Evolutionary conservation across 1,284 basidiomycete species (phyloP), one percentile per base, ranked within the genome.

Genomic region (Malassezia sympodialis): DNA sequence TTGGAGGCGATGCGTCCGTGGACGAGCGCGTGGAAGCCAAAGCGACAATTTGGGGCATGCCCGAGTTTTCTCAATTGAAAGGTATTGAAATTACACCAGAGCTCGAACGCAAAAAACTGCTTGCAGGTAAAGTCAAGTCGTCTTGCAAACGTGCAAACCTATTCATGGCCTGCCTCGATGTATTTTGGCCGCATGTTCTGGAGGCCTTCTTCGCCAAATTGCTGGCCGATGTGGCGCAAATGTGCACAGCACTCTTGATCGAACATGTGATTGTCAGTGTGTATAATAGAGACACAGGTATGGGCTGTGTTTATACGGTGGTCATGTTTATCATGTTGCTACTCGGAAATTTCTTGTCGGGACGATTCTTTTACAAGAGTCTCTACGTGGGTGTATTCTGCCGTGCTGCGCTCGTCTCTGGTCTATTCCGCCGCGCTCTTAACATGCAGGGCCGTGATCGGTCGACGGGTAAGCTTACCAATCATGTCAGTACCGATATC

Each of bases 401-500:
- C 4, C 84, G 90, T 42, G 84, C 85, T 3, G 90, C 89, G 0
- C 81, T 96, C 52, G 94, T 96, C 67, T 84, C 87, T 0, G 84
- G 86, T 8, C 85, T 96, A 52, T 96, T 91, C 76, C 80, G 82
- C 28, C 83, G 85, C 44, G 83, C 88, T 1, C 80, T 94, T 30
- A 81, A 79, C 34, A 79, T 96, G 44, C 86, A 85, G 3, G 82
- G 86, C 19, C 85, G 88, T 48, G 83, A 88, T 8, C 82, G 90
- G n/a, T 83, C 84, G 2, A 84, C 84, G 21, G 89, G 89, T 34
- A 85, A 85, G 68, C 81, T 91, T 37, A 84, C 93, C 59, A 93
- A 90, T 68, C 88, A 91, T 76, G 91, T 96, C 62, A 90, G 87
- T 4, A 91, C 90, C 0, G 91, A 96, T 75, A 83, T 89, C 28